Base-by-base conservation (phyloP, 1,139 yeast genomes). In the Hyphopichia burtonii region DNA sequence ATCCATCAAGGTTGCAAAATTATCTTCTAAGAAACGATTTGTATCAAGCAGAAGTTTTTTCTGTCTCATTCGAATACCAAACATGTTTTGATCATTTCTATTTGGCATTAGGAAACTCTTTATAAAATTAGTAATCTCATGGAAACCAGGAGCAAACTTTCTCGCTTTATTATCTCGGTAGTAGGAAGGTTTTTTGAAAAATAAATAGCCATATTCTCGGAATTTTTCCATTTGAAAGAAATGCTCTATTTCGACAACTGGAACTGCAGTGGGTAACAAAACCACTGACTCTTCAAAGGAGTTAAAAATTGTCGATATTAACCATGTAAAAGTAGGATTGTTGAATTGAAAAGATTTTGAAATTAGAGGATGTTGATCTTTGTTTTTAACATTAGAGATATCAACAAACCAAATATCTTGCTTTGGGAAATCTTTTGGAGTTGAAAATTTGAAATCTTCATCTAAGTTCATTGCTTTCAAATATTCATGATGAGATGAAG, bases 381-480 rank as follows among this genome's bases (percentile, higher is more conserved):
- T 39, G 35, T 53, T 51, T 25, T 54, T 31, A 2, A 51, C 52
- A 1, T 51, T 43, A 2, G 51, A 41, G 36, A 64, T 23, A 43
- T 65, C 61, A 4, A 63, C 65, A 50, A 65, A 66, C 59, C 59
- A 54, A 4, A 67, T 27, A 9, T 61, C 55, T 40, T 65, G 70
- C 31, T 50, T 45, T 4, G 67, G 66, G 38, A 43, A 57, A 31
- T 57, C 52, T 16, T 36, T 40, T 4, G 47, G 30, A 6, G 51
- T 36, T 15, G 27, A 43, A 41, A 15, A 36, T 33, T 18, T 31
- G 34, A 9, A 15, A 22, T n/a, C 20, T 12, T 4, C 4, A 28
- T 28, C 31, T 9, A 34, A 32, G 7, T 34, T 14, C 17, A 10
- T 28, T 19, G 39, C 18, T 25, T 35, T 36, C 19, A 41, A 33